Percentiles rank a stretch among this genome's conserved stretches.
These are phyloP conservation scores for Nelumbo lutea DNA, from an alignment of 164 flowering plant genomes.

Conservation along the genomic window DNA sequence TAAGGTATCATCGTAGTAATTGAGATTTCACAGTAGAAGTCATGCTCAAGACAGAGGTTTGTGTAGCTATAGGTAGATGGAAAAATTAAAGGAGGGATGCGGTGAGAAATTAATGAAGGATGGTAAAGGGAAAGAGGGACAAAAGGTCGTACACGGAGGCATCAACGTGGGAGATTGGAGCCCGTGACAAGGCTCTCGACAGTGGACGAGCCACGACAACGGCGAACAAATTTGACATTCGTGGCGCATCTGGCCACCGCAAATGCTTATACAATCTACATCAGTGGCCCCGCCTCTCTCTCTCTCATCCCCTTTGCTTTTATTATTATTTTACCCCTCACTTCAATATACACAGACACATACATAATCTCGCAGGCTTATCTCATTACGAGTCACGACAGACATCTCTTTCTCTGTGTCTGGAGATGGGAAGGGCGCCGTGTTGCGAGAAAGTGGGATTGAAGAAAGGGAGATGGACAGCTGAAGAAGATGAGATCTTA, in stretches of 20 bases:
- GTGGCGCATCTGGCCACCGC: conserved; percentile 43
- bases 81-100: neutral
- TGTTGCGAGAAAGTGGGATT: conserved; percentile 89
- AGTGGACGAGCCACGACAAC: conserved; percentile 47
- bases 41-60: too few relatives aligned
- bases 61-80: too few relatives aligned
- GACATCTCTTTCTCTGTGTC: neutral
- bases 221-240: neutral
- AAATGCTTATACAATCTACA: neutral
- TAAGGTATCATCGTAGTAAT: too few relatives aligned
- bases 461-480: conserved; percentile 86
- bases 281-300: neutral
- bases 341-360: neutral
- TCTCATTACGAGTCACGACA: too few relatives aligned
- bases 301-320: neutral
- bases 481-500: conserved; percentile 73
- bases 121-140: neutral
- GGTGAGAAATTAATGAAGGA: neutral
- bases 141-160: neutral
- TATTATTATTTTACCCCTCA: neutral
- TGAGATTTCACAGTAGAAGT: too few relatives aligned
- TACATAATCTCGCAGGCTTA: neutral
- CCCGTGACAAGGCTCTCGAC: conserved; percentile 39
- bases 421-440: conserved; percentile 82
- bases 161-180: conserved; percentile 43